Evolutionary conservation across 2,329 filamentous ascomycete genomes (phyloP).

Genomic region (Phyllosticta capitalensis): DNA sequence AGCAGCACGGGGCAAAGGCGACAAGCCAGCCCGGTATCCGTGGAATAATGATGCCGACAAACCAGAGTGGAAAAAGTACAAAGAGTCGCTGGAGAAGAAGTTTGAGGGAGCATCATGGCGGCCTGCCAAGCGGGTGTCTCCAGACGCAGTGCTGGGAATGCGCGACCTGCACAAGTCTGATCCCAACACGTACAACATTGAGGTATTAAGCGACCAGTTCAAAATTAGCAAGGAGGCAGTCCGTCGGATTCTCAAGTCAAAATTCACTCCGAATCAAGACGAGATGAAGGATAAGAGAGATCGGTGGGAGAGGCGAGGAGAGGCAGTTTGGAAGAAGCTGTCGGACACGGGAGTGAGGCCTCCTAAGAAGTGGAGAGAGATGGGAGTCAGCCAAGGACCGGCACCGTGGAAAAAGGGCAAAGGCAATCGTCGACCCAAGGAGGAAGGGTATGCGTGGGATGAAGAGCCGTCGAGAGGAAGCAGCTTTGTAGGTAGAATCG

Average conservation of each 20-base stretch:
- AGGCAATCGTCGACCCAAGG: neutral
- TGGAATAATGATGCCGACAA: constrained; percentile 12
- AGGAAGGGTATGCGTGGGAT: neutral
- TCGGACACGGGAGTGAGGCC: constrained; percentile 45
- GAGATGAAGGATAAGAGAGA: constrained; percentile 34
- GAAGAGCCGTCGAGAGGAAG: neutral
- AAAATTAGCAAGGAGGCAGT: constrained; percentile 81
- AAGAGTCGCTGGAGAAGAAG: constrained; percentile 63
- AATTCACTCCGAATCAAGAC: constrained; percentile 54
- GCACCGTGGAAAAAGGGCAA: neutral
- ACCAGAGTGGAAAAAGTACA: constrained; percentile 66
- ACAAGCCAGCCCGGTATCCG: no score
- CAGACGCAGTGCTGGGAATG: constrained; percentile 85
- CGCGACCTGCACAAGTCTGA: constrained; percentile 69
- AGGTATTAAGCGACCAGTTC: constrained; percentile 66
- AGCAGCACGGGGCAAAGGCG: no score
- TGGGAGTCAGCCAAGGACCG: constrained; percentile 27
- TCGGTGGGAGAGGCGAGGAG: constrained; percentile 40
- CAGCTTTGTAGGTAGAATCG: neutral
- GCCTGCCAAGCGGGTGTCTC: constrained; percentile 78
- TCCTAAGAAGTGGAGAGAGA: constrained; percentile 42
- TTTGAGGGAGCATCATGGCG: constrained; percentile 69
- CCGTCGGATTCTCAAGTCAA: constrained; percentile 72
- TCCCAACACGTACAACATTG: constrained; percentile 66
- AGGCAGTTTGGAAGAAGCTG: constrained; percentile 40